Base-by-base conservation (phyloP, 768 basidiomycete genomes). In the Termitomyces sp. region DNA sequence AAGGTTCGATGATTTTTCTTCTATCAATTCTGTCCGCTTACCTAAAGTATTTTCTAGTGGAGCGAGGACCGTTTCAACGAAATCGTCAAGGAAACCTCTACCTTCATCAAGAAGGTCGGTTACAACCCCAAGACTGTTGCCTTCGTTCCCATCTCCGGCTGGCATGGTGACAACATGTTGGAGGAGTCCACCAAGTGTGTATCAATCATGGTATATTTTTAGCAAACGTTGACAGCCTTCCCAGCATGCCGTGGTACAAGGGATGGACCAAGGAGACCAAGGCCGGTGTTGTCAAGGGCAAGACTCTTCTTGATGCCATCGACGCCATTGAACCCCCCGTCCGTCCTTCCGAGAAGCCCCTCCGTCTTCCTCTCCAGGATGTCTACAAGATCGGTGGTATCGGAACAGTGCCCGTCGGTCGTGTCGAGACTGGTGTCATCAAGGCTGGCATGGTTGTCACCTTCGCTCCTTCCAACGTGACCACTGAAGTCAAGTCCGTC, bases 351-450 rank as follows among this genome's bases (percentile, higher is more conserved):
- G 97, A 99, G 83, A 98, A 98, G 85, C 96, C 97, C 67, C 97
- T 99, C 81, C 95, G 97, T 79, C 95, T 99, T 66, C 94, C 96
- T 69, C 94, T 97, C 75, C 96, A 99, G 87, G 97, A 99, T 86
- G 97, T 99, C 72, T 98, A 99, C 93, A 99, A 99, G 86, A 99
- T 99, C 69, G 97, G 97, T 80, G 97, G 97, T 93, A 99, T 99
- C 66, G 97, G 97, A 66, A 99, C 97, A 68, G 97, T 99, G 71
- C 97, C 97, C 74, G 97, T 99, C 79, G 97, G 97, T 75, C 97
- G 97, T 92, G 97, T 99, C 68, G 97, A 99, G 84, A 99, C 97
- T 71, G 97, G 97, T 88, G 72, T 93, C 77, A 98, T 99, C 86
- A 97, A 97, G 84, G 92, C 95, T 69, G 96, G 96, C 76, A 99